Base-by-base conservation (phyloP, 495 filamentous ascomycete genomes). In the Talaromyces ruber region DNA sequence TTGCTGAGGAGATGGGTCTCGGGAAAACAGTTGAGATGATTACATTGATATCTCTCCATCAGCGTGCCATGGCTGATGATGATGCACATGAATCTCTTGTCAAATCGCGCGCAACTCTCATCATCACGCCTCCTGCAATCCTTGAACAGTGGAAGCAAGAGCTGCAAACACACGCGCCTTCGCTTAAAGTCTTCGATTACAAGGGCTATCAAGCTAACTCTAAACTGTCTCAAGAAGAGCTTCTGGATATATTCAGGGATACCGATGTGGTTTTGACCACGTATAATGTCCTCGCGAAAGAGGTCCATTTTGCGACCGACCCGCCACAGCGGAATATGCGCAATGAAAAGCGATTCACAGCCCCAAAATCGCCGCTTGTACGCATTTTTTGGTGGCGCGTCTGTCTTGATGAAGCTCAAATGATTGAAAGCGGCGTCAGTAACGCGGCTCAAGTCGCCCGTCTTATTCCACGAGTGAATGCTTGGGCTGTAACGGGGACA, bases 1-100 rank as follows among this genome's bases (percentile, higher is more conserved):
- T 98, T 22, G 91, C 92, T 0, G 93, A 98, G 71, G 94, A 98
- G 73, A 97, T 97, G 94, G 93, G 93, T 0, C 76, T 98, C 4
- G 94, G 94, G 1, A 98, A 98, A 70, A 97, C 94, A 0, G 83
- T 97, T 21, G 94, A 98, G 70, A 80, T 93, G 57, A 89, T 94
- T 52, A 83, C 88, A 2, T 73, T 97, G 21, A 86, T 96, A 0
- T 82, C 81, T 51, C 69, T 88, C 52, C 86, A 96, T 67, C 75
- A 61, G 37, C 79, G 70, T 8, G n/a, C 14, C 4, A 30, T 68
- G 45, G 30, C 34, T 22, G 64, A 64, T 50, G 47, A 60, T 65
- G 16, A 71, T 65, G 57, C 50, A 39, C 18, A 74, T 3, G n/a
- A 76, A 56, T 61, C 58, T 53, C 53, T 79, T 29, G 70, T 63